Percentiles rank a stretch among this genome's conserved stretches.
These are phyloP conservation scores for Pilasporangium apinafurcum DNA, from an alignment of 352 stramenopile species.

Conservation along the genomic window DNA sequence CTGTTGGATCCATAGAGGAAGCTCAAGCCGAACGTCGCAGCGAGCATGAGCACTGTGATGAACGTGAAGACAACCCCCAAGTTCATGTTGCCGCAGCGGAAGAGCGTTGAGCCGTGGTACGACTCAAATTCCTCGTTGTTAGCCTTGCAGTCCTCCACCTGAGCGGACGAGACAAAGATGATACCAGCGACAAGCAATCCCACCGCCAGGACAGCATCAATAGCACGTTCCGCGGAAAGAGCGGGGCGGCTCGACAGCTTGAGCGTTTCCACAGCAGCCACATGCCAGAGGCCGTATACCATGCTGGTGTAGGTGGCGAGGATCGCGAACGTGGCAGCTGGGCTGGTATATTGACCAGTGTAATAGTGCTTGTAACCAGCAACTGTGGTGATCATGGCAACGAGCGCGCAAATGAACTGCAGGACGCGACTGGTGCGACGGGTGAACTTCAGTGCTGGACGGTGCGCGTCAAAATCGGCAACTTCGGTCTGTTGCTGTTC, in stretches of 20 bases:
- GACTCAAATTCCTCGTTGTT: slow-evolving; percentile 35
- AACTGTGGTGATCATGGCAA: slow-evolving; percentile 37
- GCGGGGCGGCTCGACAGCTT: slow-evolving; percentile 8
- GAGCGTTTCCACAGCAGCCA: slow-evolving; percentile 13
- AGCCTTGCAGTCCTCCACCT: slow-evolving; percentile 25
- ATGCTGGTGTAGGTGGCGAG: slow-evolving; percentile 34
- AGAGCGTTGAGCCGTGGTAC: slow-evolving; percentile 30
- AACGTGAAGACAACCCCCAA: slow-evolving; percentile 30
- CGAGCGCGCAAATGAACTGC: slow-evolving; percentile 18
- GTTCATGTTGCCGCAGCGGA: slow-evolving; percentile 38
- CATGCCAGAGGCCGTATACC: slow-evolving; percentile 28
- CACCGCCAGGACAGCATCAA: slow-evolving; percentile 16
- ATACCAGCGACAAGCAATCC: slow-evolving; percentile 27
- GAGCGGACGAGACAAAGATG: slow-evolving; percentile 19
- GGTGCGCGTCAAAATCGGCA: no score
- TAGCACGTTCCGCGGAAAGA: slow-evolving; percentile 15
- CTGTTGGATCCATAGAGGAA: slow-evolving; percentile 15
- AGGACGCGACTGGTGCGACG: no score
- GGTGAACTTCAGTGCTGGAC: no score
- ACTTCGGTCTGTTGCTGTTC: no score
- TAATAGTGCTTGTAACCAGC: slow-evolving; percentile 37
- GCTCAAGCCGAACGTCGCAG: slow-evolving; percentile 23
- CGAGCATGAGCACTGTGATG: slow-evolving; percentile 25
- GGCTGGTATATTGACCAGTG: slow-evolving; percentile 26
- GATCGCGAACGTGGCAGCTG: slow-evolving; percentile 24